Base-by-base conservation (phyloP, 169 alveolate species). In the Eimeria falciformis region DNA sequence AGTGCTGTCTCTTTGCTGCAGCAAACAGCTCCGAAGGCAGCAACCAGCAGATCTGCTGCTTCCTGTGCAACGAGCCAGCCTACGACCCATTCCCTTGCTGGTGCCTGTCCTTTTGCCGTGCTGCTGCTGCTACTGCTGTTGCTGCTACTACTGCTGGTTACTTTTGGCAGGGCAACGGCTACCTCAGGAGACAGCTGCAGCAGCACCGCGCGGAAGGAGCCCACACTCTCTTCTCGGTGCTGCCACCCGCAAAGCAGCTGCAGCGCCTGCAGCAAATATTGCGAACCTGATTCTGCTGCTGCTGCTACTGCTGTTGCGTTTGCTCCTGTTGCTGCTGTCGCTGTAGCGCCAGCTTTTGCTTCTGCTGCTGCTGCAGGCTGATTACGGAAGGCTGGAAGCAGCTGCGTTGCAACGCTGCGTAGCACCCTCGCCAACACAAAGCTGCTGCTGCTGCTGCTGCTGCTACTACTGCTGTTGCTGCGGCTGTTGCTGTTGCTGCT, bases 391-490 rank as follows among this genome's bases (percentile, higher is more conserved):
- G 5, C 73, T n/a, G 14, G 37, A 2, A 18, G 73, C n/a, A 62
- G 73, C 73, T 14, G 73, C 29, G 73, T n/a, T n/a, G 73, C 29
- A 62, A n/a, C 73, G 73, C 73, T 62, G 17, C 73, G 73, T 9
- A 62, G 12, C 73, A 62, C 73, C 2, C 17, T 0, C 17, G 73
- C 14, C 37, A 62, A 62, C 11, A n/a, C 11, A 62, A n/a, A 0
- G 40, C 73, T 62, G 73, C 73, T 62, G 73, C 73, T 62, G 37
- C 29, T 62, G 37, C n/a, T 29, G 73, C 73, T 62, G 73, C 62
- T 50, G 73, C 73, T 62, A 14, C 62, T 50, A 29, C 73, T 62
- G 37, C 29, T 62, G 37, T n/a, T 29, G 73, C 25, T n/a, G 73
- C 23, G 11, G 62, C 62, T 62, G 37, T 29, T 62, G 73, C n/a